These are phyloP conservation scores for Parachaetomium inaequale DNA, from an alignment of 495 filamentous ascomycete genomes.

Conservation along the genomic window DNA sequence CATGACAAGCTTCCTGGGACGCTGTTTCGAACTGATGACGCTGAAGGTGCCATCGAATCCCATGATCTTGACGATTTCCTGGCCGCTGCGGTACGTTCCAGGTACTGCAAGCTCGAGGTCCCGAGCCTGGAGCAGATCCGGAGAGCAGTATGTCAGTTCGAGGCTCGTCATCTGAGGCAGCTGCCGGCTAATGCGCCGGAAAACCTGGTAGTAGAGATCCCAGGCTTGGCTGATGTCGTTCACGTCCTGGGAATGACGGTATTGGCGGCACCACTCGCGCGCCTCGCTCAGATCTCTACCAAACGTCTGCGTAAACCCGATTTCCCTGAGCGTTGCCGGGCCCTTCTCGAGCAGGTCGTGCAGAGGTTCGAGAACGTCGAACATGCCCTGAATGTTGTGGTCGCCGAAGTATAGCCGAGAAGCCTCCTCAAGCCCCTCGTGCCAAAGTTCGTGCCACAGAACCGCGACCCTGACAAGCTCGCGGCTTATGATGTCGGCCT, in stretches of 20 bases:
- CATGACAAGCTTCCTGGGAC: constrained; percentile 82
- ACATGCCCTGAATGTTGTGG: constrained; percentile 95
- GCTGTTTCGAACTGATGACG: constrained; percentile 95
- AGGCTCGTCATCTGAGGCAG: constrained; percentile 84
- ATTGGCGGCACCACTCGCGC: constrained; percentile 91
- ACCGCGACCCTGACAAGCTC: constrained; percentile 96
- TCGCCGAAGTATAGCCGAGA: constrained; percentile 91
- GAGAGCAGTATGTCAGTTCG: constrained; percentile 95
- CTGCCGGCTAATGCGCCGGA: constrained; percentile 92
- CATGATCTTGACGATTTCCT: constrained; percentile 78
- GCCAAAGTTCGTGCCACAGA: constrained; percentile 97
- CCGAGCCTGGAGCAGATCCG: constrained; percentile 74
- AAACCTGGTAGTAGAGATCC: constrained; percentile 97
- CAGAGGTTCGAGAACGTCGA: constrained; percentile 80
- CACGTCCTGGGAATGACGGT: constrained; percentile 76
- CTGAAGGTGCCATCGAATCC: constrained; percentile 83
- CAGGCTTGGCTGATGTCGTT: constrained; percentile 96
- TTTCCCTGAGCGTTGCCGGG: constrained; percentile 87
- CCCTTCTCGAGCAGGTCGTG: constrained; percentile 87
- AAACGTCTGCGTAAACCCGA: constrained; percentile 97
- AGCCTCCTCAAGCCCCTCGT: constrained; percentile 97
- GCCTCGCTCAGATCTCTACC: constrained; percentile 92
- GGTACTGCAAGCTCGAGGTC: constrained; percentile 89
- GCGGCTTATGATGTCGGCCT: constrained; percentile 88
- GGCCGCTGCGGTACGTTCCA: constrained; percentile 87